A percentile compares a stretch with the other conserved stretches of the same genome.
phyloP scores from a whole-genome alignment of 2,329 filamentous ascomycete genomes.

The Ophiostoma piceae region DNA sequence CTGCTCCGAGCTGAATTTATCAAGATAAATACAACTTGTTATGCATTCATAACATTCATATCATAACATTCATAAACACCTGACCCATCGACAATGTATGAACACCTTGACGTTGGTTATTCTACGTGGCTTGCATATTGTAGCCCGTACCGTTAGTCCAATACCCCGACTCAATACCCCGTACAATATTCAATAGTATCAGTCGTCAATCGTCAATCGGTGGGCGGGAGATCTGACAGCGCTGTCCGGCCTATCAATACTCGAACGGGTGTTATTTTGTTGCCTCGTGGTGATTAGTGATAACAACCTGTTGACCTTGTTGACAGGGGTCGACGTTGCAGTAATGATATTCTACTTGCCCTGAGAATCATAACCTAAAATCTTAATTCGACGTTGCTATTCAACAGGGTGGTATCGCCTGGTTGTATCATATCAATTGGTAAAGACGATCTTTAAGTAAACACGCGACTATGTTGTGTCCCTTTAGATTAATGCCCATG shows the following conservation, averaged over 20 bases:
- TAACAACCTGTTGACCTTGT: not conserved
- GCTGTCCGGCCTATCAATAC: not conserved
- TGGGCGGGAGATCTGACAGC: not conserved
- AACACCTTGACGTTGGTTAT: not conserved
- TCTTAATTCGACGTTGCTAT: not conserved
- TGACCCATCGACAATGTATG: too few relatives aligned
- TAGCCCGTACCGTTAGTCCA: not conserved
- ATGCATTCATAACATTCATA: not conserved
- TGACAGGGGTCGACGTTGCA: not conserved
- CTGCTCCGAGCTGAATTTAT: not conserved
- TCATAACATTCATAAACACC: too few relatives aligned
- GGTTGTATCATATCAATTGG: not conserved
- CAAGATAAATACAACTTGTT: not conserved
- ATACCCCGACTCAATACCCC: not conserved
- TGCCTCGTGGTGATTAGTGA: not conserved
- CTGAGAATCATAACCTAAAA: not conserved
- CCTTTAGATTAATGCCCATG: not conserved
- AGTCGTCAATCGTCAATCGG: slow-evolving; percentile 2
- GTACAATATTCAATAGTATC: not conserved
- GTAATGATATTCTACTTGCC: not conserved
- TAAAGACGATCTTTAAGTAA: not conserved
- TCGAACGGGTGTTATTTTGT: not conserved
- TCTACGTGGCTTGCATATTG: not conserved
- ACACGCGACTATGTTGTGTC: not conserved
- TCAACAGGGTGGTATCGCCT: not conserved